These are phyloP conservation scores for Obba rivulosa DNA, from an alignment of 768 basidiomycete species.

Conservation along the genomic window DNA sequence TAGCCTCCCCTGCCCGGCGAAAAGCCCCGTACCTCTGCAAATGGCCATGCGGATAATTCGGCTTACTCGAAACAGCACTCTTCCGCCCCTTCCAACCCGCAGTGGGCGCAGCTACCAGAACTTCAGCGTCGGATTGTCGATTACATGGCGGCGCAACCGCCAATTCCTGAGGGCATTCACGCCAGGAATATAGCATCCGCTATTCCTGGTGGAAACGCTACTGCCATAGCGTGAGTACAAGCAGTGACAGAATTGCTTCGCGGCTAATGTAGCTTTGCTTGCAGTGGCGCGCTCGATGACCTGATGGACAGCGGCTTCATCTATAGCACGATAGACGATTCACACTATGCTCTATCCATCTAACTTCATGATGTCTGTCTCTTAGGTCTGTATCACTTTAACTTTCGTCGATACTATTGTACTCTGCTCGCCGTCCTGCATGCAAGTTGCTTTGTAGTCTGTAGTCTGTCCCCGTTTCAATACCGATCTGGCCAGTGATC, in stretches of 20 bases:
- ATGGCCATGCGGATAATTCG: constrained; percentile 10
- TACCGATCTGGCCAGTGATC: too few species aligned
- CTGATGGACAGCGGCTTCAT: constrained; percentile 79
- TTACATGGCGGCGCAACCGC: constrained; percentile 49
- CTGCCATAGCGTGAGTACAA: constrained; percentile 52
- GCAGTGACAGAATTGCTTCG: neutral
- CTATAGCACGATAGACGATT: constrained; percentile 78
- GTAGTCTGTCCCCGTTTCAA: too few species aligned
- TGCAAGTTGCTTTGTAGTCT: neutral
- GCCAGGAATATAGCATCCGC: constrained; percentile 67
- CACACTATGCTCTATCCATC: constrained; percentile 57
- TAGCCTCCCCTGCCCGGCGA: constrained; percentile 18
- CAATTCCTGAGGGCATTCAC: constrained; percentile 62
- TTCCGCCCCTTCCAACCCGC: constrained; percentile 25
- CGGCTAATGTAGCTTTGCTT: neutral
- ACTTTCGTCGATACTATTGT: too few species aligned
- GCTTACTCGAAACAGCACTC: constrained; percentile 29
- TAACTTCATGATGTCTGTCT: constrained; percentile 1
- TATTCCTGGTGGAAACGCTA: constrained; percentile 47
- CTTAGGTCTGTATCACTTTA: too few species aligned
- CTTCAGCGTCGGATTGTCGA: constrained; percentile 61
- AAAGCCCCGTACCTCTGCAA: constrained; percentile 3
- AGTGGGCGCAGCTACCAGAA: constrained; percentile 51
- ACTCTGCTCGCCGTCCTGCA: neutral
- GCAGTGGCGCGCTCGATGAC: constrained; percentile 65